Base-by-base conservation (phyloP, 768 basidiomycete genomes). In the Russula olivacea region DNA sequence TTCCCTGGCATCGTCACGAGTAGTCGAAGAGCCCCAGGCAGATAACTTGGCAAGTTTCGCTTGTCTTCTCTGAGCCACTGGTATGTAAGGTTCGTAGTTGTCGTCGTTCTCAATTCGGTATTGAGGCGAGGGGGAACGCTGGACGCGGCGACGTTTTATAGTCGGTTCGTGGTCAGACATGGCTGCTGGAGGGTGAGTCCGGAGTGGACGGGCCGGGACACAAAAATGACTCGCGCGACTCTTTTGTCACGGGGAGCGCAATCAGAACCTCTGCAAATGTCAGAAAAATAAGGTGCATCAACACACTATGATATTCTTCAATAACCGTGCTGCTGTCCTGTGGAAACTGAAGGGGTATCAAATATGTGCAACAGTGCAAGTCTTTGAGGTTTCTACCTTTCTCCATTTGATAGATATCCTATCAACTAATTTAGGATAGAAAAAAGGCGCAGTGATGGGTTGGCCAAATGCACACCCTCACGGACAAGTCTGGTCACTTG, bases 401-500 rank as follows among this genome's bases (percentile, higher is more conserved):
- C 43, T 17, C 28, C 36, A 10, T 47, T 21, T 38, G 3, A 1
- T 30, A 30, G 3, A 30, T 30, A 30, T 30, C 30, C 30, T 6
- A 4, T 7, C 30, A 30, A 30, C 30, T 30, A 30, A 30, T 30
- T 30, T 9, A 30, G 8, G 21, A 53, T 51, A 71, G 70, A 70
- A 71, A 59, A 48, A 41, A 59, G 93, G 94, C 4, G 75, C 87
- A 2, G 93, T 92, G 79, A 95, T 95, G 28, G 93, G 94, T 12
- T 95, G 92, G 71, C 91, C 89, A 8, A 96, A 95, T 70, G 91
- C 93, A 28, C 94, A 96, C 72, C 93, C 93, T 0, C 94, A 96
- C 73, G 91, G 93, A 25, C 93, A 97, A 73, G 83, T 87, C 15
- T 92, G 92, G 90, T 89, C 91, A 2, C 74, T 87, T 4, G 87